A percentile compares a stretch with the other conserved stretches of the same genome.
phyloP scores from a whole-genome alignment of 352 stramenopile species.

The Globisporangium cystogenes region DNA sequence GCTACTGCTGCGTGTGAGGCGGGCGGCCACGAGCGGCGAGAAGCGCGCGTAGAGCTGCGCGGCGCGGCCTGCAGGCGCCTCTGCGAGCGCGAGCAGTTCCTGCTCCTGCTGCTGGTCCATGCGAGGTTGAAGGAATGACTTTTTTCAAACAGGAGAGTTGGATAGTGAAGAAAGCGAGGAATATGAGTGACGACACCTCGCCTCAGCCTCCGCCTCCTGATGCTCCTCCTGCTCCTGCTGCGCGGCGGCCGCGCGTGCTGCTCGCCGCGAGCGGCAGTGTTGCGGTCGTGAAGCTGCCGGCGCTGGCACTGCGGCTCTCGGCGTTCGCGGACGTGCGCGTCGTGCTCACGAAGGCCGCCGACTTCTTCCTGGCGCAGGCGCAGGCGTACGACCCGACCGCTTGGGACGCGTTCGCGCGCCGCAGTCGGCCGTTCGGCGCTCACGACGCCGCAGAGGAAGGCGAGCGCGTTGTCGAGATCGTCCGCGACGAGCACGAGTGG shows the following conservation, averaged over 20 bases:
- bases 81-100: slow-evolving; percentile 19
- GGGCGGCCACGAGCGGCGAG: slow-evolving; percentile 7
- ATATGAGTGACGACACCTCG: background rate
- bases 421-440: slow-evolving; percentile 5
- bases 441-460: background rate
- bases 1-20: background rate
- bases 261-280: slow-evolving; percentile 83
- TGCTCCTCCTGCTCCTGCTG: background rate
- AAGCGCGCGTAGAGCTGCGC: slow-evolving; percentile 11
- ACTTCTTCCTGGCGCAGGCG: slow-evolving; percentile 78
- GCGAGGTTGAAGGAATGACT: background rate
- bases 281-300: slow-evolving; percentile 83
- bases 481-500: slow-evolving; percentile 85
- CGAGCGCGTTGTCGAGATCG: slow-evolving; percentile 24
- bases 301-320: slow-evolving; percentile 61
- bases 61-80: slow-evolving; percentile 10
- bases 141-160: background rate
- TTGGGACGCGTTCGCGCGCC: slow-evolving; percentile 43
- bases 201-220: too few species aligned
- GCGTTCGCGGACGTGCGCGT: slow-evolving; percentile 59
- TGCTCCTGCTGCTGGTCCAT: slow-evolving; percentile 19
- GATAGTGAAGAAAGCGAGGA: background rate
- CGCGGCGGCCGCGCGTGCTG: slow-evolving; percentile 41
- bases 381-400: slow-evolving; percentile 58
- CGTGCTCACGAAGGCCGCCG: slow-evolving; percentile 72